Evolutionary conservation across 768 basidiomycete genomes (phyloP), one percentile per base, ranked within the genome.

Genomic region (Lyophyllum decastes): DNA sequence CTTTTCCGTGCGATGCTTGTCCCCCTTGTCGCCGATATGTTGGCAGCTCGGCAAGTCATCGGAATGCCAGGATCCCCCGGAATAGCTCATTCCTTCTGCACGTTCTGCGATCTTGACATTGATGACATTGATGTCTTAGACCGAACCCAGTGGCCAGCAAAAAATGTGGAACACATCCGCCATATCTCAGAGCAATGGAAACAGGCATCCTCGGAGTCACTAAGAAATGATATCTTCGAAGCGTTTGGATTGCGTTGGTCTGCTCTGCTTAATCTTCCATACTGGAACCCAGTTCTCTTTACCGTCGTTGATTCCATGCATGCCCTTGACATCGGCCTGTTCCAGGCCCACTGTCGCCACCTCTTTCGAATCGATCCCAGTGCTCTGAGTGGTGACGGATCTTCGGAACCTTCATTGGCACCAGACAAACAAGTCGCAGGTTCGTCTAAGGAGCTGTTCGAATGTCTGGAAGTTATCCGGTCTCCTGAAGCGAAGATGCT

Each of bases 231-330:
- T 11, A 35, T 70, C 11, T 69, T 64, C 21, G 52, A 66, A 17
- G 50, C 52, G 1, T 56, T 63, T 48, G 72, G 72, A 2, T 52
- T 72, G n/a, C 63, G 73, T 4, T 74, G 65, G 63, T 68, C 73
- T 1, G 61, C 60, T 22, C 57, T 81, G 2, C 59, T 73, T 8
- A 50, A 68, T 0, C 68, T 81, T 2, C 70, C 71, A 0, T 81
- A 81, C 57, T 80, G 76, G 71, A 70, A 78, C 55, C 70, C 71
- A 0, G 63, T 66, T 2, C 51, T 54, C 1, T 72, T 61, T 43
- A 49, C 69, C 4, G 61, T 75, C 0, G 60, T 78, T 8, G 77
- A 81, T 49, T 55, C 72, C 1, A 79, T 79, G 77, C 79, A 81
- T 58, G 70, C 67, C 17, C 62, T 79, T 0, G 69, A 73, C 34